Evolutionary conservation across 441 rosid species (phyloP), one percentile per base, ranked within the genome.

Genomic region (Rhodomyrtus psidioides): DNA sequence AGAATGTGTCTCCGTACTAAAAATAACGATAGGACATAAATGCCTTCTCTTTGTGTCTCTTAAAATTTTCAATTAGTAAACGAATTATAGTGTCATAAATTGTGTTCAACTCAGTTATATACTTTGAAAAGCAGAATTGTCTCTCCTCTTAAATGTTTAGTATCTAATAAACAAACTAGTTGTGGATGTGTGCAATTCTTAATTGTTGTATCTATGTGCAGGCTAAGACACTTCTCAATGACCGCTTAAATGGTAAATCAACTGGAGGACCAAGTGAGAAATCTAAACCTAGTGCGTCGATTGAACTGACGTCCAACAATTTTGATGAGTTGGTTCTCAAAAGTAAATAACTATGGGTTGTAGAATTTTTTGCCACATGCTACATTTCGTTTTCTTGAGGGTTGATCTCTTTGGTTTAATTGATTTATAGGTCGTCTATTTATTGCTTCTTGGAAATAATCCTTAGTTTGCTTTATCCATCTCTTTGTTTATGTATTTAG

Each of bases 321-420:
- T 97, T 97, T 91, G 98, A 96, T 90, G 98, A 96, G 87, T 89
- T 94, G 93, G 99, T 97, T 85, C 90, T 95, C 86, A 93, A 95
- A 93, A 96, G 99, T 90, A 96, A 93, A 91, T 98, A 96, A 39
- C 97, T 95, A 76, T 97, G 99, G 99, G 89, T 97, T 83, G 97
- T 97, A 90, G 99, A 97, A 91, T 97, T 96, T 88, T 97, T 96
- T 79, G 99, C 99, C 83, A 99, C 99, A 79, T 97, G 99, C 99
- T 97, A 92, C 88, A 96, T 88, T 49, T 75, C 53, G 81, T 55
- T 84, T 81, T 51, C 79, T 82, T 58, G 23, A 9, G 15, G 39
- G 53, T 53, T 58, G 59, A 26, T 65, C 62, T 57, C 65, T 57
- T 49, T 34, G 49, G 19, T 28, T 70, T 58, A 16, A 16, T 83